Conservation (phyloP, 2,329 filamentous ascomycete genomes). For the Penicillium glabrum region DNA sequence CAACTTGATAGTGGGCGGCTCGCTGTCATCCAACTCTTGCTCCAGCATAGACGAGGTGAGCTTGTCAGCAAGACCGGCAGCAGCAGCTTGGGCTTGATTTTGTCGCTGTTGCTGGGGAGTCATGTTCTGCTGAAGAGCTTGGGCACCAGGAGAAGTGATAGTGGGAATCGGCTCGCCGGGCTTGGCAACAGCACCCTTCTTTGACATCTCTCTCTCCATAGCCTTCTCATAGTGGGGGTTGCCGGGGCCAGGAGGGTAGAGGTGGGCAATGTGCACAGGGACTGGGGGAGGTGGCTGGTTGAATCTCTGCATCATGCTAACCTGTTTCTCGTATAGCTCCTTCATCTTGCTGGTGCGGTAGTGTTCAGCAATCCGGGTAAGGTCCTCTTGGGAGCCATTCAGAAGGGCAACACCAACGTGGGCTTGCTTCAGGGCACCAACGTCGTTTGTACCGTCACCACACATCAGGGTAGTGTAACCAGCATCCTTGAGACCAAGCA, state of each 20-base stretch:
- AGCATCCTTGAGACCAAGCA: conserved; percentile 93
- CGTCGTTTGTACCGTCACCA: conserved; percentile 96
- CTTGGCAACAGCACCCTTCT: conserved; percentile 69
- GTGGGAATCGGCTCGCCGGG: conserved; percentile 60
- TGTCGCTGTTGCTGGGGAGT: conserved; percentile 53
- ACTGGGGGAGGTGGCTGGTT: conserved; percentile 92
- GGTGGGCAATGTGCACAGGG: conserved; percentile 85
- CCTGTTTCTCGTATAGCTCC: conserved; percentile 96
- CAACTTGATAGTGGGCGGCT: conserved; percentile 93
- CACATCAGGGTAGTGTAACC: conserved; percentile 99
- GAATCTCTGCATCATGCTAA: conserved; percentile 87
- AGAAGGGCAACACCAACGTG: conserved; percentile 95
- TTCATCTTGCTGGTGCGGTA: conserved; percentile 96
- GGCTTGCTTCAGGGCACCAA: conserved; percentile 95
- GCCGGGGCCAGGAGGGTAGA: conserved; percentile 84
- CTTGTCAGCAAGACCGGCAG: conserved; percentile 79
- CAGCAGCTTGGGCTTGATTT: conserved; percentile 65
- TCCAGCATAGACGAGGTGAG: conserved; percentile 88
- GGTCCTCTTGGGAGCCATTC: conserved; percentile 89
- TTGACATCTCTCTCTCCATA: conserved; percentile 78
- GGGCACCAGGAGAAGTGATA: conserved; percentile 66
- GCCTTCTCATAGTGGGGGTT: conserved; percentile 97
- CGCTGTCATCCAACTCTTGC: conserved; percentile 78
- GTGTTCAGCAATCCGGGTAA: conserved; percentile 89
- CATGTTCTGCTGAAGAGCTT: conserved; percentile 57